phyloP scores from a whole-genome alignment of 148 eudicot species.

The Salicornia ramosissima region DNA sequence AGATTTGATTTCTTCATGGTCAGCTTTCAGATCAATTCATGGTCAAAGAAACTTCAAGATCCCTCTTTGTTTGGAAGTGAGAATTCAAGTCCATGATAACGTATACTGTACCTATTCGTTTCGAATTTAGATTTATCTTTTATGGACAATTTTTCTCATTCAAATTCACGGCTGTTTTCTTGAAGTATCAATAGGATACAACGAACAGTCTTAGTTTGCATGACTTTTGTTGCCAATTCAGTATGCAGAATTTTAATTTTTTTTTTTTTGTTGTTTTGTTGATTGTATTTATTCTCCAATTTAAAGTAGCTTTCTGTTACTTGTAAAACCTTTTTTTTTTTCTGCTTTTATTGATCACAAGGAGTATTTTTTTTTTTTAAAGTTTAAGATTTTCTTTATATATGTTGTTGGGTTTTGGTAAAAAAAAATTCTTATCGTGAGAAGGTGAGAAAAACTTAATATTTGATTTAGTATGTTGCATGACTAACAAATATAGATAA shows the following conservation, averaged over 20 bases:
- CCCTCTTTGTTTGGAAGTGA: constrained; percentile 16
- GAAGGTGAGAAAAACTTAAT: no score
- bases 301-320: neutral
- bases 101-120: neutral
- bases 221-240: constrained; percentile 5
- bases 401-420: no score
- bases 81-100: neutral
- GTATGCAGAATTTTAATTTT: neutral
- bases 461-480: no score
- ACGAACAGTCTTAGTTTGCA: constrained; percentile 13
- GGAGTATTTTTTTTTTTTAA: no score
- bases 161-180: constrained; percentile 10
- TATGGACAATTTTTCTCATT: constrained; percentile 22
- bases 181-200: constrained; percentile 1
- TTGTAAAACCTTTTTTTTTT: neutral
- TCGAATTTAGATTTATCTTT: no score
- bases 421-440: no score
- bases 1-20: no score
- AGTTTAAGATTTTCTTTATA: no score
- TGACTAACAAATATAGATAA: no score
- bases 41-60: constrained; percentile 12
- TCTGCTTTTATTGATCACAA: constrained; percentile 1
- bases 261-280: constrained; percentile 26
- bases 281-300: constrained; percentile 13
- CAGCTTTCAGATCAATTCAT: no score